These are phyloP conservation scores for Pseudogymnoascus sp. DNA, from an alignment of 2,329 filamentous ascomycete genomes.

Conservation along the genomic window DNA sequence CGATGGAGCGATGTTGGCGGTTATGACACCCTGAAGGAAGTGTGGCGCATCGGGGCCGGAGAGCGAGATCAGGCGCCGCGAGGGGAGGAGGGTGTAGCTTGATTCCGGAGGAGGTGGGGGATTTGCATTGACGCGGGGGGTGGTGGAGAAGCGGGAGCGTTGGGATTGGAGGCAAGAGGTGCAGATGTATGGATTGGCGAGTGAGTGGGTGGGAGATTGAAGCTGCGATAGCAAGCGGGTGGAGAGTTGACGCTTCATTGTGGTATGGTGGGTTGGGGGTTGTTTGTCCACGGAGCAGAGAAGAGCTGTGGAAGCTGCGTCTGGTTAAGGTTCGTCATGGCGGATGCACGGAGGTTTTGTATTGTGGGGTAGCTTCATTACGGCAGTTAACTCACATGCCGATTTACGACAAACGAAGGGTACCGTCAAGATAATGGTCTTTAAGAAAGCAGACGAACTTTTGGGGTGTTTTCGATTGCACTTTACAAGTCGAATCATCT, in stretches of 20 bases:
- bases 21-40: conserved; percentile 84
- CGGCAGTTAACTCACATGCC: neutral
- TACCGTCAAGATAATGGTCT: neutral
- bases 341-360: neutral
- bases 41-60: conserved; percentile 70
- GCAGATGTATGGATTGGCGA: conserved; percentile 19
- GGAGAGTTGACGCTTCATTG: conserved; percentile 18
- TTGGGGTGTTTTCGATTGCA: too few relatives aligned
- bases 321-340: conserved; percentile 4
- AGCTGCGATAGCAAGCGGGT: neutral
- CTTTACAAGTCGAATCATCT: too few relatives aligned
- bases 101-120: conserved; percentile 37
- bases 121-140: conserved; percentile 12
- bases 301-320: neutral
- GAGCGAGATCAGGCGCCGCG: conserved; percentile 71
- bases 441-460: too few relatives aligned
- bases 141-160: conserved; percentile 9
- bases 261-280: neutral
- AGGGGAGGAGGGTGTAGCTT: conserved; percentile 51
- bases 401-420: neutral
- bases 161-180: conserved; percentile 17
- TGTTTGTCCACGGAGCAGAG: neutral
- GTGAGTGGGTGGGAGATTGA: conserved; percentile 11
- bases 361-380: neutral
- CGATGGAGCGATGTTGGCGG: conserved; percentile 51